phyloP scores from a whole-genome alignment of 2,329 filamentous ascomycete species.

The Dactylellina sp. region DNA sequence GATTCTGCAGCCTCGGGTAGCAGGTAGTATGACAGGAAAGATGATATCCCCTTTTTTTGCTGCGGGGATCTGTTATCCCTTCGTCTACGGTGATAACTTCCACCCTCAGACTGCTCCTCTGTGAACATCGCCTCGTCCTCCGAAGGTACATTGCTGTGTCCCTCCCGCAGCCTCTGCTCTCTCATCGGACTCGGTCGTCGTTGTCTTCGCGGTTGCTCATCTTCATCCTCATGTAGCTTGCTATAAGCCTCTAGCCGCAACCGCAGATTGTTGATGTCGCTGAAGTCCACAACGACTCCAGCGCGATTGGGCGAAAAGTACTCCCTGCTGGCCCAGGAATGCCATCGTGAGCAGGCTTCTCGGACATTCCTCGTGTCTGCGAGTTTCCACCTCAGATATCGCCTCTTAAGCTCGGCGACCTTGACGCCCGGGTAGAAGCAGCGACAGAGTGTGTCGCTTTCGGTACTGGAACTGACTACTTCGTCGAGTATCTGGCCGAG shows the following conservation, averaged over 20 bases:
- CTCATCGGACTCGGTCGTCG: constrained; percentile 14
- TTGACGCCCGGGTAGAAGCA: constrained; percentile 54
- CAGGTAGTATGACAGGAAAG: constrained; percentile 51
- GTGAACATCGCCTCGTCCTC: constrained; percentile 47
- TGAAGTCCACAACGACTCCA: constrained; percentile 51
- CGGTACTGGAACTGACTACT: constrained; percentile 34
- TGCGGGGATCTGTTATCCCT: constrained; percentile 17
- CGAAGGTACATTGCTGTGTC: constrained; percentile 31
- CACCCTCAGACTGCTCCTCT: constrained; percentile 48
- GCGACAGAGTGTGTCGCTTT: constrained; percentile 49
- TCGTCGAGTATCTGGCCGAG: constrained; percentile 53
- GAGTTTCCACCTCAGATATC: constrained; percentile 48
- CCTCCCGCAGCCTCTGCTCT: constrained; percentile 12
- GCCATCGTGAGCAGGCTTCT: constrained; percentile 49
- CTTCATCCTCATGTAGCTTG: constrained; percentile 47
- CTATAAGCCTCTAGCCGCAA: constrained; percentile 45
- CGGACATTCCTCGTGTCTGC: constrained; percentile 40
- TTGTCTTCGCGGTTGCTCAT: constrained; percentile 16
- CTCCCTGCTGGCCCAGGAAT: constrained; percentile 56
- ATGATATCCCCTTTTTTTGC: constrained; percentile 47
- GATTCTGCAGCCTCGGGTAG: constrained; percentile 51
- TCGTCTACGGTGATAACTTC: constrained; percentile 35
- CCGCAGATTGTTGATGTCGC: constrained; percentile 44
- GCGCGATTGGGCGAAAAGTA: constrained; percentile 51
- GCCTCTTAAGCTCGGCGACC: constrained; percentile 44